Percentiles rank a stretch among this genome's conserved stretches.
These are phyloP conservation scores for Verticillium alfalfae DNA, from an alignment of 2,329 filamentous ascomycete genomes.

Conservation along the genomic window DNA sequence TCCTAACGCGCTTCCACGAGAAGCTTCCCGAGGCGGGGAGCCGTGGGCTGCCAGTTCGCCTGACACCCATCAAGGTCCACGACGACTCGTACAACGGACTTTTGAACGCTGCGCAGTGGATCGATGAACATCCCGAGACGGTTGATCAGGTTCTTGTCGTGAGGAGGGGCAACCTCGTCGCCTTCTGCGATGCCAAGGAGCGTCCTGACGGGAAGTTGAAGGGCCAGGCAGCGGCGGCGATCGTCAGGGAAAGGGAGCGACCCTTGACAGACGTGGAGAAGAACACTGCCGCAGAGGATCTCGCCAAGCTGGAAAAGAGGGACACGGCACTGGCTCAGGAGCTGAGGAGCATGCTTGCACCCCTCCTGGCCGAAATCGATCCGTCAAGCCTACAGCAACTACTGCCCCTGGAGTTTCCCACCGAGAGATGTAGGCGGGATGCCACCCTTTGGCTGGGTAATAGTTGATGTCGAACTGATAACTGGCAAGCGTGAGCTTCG, in stretches of 20 bases:
- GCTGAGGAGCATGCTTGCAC: constrained; percentile 18
- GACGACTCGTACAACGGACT: constrained; percentile 38
- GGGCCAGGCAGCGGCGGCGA: constrained; percentile 13
- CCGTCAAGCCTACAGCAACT: constrained; percentile 8
- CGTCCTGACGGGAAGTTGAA: neutral
- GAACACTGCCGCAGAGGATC: constrained; percentile 14
- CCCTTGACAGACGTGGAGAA: constrained; percentile 19
- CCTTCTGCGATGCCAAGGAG: constrained; percentile 15
- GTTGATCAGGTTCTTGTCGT: constrained; percentile 32
- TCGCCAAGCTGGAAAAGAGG: constrained; percentile 16
- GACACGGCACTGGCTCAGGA: constrained; percentile 16
- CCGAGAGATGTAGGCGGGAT: neutral
- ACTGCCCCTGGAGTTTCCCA: constrained; percentile 13
- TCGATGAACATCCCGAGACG: constrained; percentile 21
- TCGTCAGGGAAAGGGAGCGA: constrained; percentile 19
- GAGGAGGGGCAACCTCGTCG: constrained; percentile 29
- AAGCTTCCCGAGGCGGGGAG: constrained; percentile 26
- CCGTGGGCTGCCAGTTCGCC: constrained; percentile 26
- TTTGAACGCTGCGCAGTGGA: constrained; percentile 25
- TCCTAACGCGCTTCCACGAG: constrained; percentile 32
- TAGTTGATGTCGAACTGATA: neutral
- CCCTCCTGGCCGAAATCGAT: constrained; percentile 9
- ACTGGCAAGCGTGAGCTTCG: no score
- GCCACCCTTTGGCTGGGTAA: constrained; percentile 6
- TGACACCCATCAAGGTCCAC: constrained; percentile 38